Evolutionary conservation across 2,329 filamentous ascomycete genomes (phyloP).

Genomic region (Amesomyces nigricolor): DNA sequence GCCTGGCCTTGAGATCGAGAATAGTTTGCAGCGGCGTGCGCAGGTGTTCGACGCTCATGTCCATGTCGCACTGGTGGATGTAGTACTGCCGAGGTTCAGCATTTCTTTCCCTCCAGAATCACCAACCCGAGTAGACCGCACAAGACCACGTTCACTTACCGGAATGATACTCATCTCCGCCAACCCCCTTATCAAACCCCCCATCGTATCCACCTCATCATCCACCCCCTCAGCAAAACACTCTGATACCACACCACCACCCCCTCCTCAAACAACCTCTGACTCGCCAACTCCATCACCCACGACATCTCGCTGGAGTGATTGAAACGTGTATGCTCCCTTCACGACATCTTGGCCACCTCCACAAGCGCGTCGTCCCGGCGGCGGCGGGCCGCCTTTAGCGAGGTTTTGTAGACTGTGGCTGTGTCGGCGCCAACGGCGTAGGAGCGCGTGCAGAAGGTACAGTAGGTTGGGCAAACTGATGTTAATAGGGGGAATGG

Average conservation of each 20-base stretch:
- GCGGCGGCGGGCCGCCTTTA: constrained; percentile 36
- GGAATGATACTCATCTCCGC: constrained; percentile 53
- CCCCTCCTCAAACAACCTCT: constrained; percentile 44
- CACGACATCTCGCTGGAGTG: constrained; percentile 58
- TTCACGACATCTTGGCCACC: constrained; percentile 45
- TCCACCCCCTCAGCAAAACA: constrained; percentile 57
- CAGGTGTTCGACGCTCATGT: constrained; percentile 54
- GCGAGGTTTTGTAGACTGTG: constrained; percentile 41
- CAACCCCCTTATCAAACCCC: constrained; percentile 46
- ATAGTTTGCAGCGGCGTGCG: constrained; percentile 56
- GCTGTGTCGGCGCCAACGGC: constrained; percentile 52
- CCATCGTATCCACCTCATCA: constrained; percentile 49
- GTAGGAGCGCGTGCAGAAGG: constrained; percentile 39
- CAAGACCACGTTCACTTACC: constrained; percentile 32
- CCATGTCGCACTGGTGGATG: constrained; percentile 61
- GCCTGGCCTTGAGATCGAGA: constrained; percentile 50
- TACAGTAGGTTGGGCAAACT: constrained; percentile 40
- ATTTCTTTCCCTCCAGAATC: too few relatives aligned
- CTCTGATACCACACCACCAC: constrained; percentile 56
- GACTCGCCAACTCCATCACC: constrained; percentile 48
- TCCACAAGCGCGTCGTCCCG: constrained; percentile 53
- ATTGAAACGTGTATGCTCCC: constrained; percentile 59
- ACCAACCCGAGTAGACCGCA: background rate
- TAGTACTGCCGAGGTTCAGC: constrained; percentile 47
- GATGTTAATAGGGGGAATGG: constrained; percentile 2